Evolutionary conservation across 257 asterid species (phyloP).

Genomic region (Nicotiana otophora): DNA sequence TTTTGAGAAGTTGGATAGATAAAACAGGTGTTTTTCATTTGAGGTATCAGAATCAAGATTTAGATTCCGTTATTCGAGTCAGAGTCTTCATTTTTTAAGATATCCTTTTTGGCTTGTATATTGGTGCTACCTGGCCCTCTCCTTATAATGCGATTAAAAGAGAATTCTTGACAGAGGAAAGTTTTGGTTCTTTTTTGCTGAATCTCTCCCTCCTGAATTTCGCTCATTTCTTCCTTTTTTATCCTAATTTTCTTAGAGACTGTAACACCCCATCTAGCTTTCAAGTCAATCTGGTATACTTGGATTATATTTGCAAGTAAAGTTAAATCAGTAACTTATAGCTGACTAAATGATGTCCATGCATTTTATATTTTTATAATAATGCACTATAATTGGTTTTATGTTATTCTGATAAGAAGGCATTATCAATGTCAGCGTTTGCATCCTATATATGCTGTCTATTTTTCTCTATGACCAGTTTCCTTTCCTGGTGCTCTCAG

Average conservation of each 20-base stretch:
- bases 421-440: neutral
- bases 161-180: neutral
- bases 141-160: neutral
- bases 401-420: neutral
- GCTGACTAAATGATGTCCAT: neutral
- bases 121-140: neutral
- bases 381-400: neutral
- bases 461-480: neutral
- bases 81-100: neutral
- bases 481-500: constrained; percentile 31
- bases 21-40: neutral
- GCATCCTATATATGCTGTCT: neutral
- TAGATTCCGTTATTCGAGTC: neutral
- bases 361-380: neutral
- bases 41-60: neutral
- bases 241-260: neutral
- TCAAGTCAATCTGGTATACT: neutral
- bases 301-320: neutral
- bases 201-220: neutral
- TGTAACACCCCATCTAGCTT: neutral
- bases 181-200: neutral
- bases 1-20: neutral
- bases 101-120: neutral
- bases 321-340: neutral
- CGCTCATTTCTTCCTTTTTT: neutral